These are phyloP conservation scores for Globisporangium echinulatum DNA, from an alignment of 352 stramenopile species.

Conservation along the genomic window DNA sequence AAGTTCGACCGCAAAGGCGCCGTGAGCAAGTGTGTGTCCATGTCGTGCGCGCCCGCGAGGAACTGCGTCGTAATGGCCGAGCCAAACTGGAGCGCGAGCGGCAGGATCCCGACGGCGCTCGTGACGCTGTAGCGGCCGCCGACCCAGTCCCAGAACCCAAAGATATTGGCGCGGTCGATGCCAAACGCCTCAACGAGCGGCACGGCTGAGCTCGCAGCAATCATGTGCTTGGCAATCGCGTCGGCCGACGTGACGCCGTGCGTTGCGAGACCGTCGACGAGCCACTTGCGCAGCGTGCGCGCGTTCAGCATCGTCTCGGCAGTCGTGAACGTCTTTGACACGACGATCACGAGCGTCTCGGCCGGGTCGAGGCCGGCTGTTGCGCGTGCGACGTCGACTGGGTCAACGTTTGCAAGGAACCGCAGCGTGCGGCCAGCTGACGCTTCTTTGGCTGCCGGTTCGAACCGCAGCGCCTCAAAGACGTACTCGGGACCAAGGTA, in stretches of 20 bases:
- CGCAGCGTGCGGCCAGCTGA: constrained; percentile 85
- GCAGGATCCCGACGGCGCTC: constrained; percentile 95
- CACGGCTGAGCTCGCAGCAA: constrained; percentile 84
- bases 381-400: constrained; percentile 91
- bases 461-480: constrained; percentile 89
- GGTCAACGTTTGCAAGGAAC: constrained; percentile 98
- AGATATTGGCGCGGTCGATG: constrained; percentile 94
- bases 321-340: constrained; percentile 99
- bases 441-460: constrained; percentile 78
- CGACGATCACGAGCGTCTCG: constrained; percentile 95
- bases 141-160: constrained; percentile 99
- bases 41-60: constrained; percentile 93
- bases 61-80: constrained; percentile 91
- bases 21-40: constrained; percentile 97
- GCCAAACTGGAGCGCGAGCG: constrained; percentile 95
- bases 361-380: constrained; percentile 92
- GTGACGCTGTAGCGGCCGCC: constrained; percentile 97
- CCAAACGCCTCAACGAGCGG: constrained; percentile 88
- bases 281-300: constrained; percentile 93
- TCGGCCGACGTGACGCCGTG: constrained; percentile 79
- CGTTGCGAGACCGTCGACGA: constrained; percentile 88
- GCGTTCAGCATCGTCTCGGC: constrained; percentile 99
- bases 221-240: constrained; percentile 92
- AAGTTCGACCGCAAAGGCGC: constrained; percentile 92
- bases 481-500: constrained; percentile 98